Evolutionary conservation across 495 filamentous ascomycete species (phyloP).

Genomic region (Penicillium herquei): DNA sequence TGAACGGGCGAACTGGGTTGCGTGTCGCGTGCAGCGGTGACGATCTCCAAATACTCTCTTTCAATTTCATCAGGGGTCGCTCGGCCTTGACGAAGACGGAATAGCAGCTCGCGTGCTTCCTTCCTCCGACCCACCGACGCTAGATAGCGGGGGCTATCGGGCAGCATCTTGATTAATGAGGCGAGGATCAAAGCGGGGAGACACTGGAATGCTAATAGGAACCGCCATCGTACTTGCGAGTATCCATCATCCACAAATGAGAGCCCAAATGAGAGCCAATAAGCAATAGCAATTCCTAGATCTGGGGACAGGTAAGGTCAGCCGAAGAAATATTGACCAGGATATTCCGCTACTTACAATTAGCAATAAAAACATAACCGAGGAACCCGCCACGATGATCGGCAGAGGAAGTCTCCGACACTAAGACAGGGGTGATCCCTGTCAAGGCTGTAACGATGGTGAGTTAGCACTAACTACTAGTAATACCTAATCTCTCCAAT

Average conservation of each 20-base stretch:
- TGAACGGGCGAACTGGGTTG: conserved; percentile 37
- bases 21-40: conserved; percentile 29
- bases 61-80: conserved; percentile 30
- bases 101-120: conserved; percentile 37
- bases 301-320: conserved; percentile 28
- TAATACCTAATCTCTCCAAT: background rate
- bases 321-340: background rate
- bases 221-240: conserved; percentile 53
- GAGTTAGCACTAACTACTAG: conserved; percentile 7
- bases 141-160: conserved; percentile 48
- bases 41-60: conserved; percentile 42
- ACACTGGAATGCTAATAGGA: conserved; percentile 54
- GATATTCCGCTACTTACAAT: conserved; percentile 28
- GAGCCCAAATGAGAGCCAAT: conserved; percentile 62
- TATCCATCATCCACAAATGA: conserved; percentile 51
- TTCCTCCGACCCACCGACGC: conserved; percentile 39
- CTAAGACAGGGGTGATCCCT: conserved; percentile 50
- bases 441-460: conserved; percentile 35
- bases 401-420: conserved; percentile 51
- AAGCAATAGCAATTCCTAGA: conserved; percentile 59
- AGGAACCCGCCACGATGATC: conserved; percentile 47
- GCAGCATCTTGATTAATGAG: conserved; percentile 46
- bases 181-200: conserved; percentile 53
- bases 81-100: conserved; percentile 20
- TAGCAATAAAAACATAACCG: conserved; percentile 54